Conservation (phyloP, 2,329 filamentous ascomycete genomes). For the Monosporascus sp. region DNA sequence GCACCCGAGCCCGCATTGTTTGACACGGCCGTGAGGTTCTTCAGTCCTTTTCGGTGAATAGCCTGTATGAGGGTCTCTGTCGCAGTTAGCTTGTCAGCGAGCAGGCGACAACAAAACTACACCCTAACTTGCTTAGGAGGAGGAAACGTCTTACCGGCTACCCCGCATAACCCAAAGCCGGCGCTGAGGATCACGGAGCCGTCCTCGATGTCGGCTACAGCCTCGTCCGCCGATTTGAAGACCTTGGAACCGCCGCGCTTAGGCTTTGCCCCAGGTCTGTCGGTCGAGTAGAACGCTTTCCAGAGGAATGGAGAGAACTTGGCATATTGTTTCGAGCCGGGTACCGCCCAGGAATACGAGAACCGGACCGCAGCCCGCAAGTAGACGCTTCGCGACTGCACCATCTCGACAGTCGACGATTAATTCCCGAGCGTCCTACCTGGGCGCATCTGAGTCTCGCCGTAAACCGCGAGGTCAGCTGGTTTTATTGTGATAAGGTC, state of each 20-base stretch:
- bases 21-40: constrained; percentile 68
- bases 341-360: constrained; percentile 19
- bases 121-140: too few relatives aligned
- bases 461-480: too few relatives aligned
- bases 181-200: constrained; percentile 68
- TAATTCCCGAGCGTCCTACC: too few relatives aligned
- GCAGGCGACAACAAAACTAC: neutral
- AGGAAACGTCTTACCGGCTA: constrained; percentile 47
- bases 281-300: constrained; percentile 18
- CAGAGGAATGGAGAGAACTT: constrained; percentile 10
- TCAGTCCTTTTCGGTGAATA: constrained; percentile 53
- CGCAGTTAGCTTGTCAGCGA: constrained; percentile 1
- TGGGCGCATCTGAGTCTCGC: too few relatives aligned
- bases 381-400: constrained; percentile 15
- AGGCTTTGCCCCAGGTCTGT: constrained; percentile 7
- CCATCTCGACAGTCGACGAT: constrained; percentile 11
- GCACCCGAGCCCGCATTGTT: constrained; percentile 74
- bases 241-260: constrained; percentile 40
- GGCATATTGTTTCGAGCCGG: constrained; percentile 13
- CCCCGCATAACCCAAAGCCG: constrained; percentile 78
- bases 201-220: constrained; percentile 65
- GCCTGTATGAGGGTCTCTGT: constrained; percentile 67
- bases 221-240: constrained; percentile 55
- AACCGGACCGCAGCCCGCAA: constrained; percentile 21
- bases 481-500: neutral